Percentiles rank a stretch among this genome's conserved stretches.
Evolutionary conservation across 2,329 filamentous ascomycete species (phyloP).

Genomic region (Spiromastix sp.): DNA sequence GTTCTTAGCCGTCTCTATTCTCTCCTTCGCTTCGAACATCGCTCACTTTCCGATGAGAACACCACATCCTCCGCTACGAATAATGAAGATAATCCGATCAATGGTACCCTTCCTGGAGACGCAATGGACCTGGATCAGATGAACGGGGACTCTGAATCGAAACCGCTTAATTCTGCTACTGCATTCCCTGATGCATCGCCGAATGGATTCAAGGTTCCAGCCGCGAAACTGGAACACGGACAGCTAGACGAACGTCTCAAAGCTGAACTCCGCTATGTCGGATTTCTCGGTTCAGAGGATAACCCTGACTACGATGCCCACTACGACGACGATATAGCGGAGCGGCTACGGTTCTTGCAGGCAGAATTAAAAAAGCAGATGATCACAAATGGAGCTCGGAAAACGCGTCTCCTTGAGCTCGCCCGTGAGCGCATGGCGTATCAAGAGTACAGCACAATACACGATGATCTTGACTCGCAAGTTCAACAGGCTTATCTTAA

Average conservation of each 20-base stretch:
- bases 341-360: conserved; percentile 77
- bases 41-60: conserved; percentile 44
- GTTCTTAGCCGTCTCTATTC: conserved; percentile 73
- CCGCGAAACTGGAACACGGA: conserved; percentile 70
- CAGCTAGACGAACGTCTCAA: conserved; percentile 85
- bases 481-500: conserved; percentile 94
- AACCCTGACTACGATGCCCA: conserved; percentile 76
- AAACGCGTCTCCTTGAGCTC: conserved; percentile 73
- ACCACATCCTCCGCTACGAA: conserved; percentile 48
- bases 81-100: conserved; percentile 28
- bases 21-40: conserved; percentile 65
- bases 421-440: conserved; percentile 89
- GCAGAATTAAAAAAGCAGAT: conserved; percentile 70
- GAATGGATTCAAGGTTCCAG: conserved; percentile 69
- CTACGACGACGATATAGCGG: conserved; percentile 88
- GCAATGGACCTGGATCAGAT: conserved; percentile 38
- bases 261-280: conserved; percentile 82
- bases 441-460: conserved; percentile 93
- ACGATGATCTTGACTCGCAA: conserved; percentile 90
- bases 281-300: conserved; percentile 63
- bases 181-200: conserved; percentile 68
- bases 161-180: conserved; percentile 56
- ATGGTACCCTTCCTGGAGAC: conserved; percentile 33
- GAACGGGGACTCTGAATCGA: conserved; percentile 33
- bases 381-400: conserved; percentile 81